These are phyloP conservation scores for Funneliformis mosseae DNA, from an alignment of 192 early-diverging fungal genomes.

Conservation along the genomic window DNA sequence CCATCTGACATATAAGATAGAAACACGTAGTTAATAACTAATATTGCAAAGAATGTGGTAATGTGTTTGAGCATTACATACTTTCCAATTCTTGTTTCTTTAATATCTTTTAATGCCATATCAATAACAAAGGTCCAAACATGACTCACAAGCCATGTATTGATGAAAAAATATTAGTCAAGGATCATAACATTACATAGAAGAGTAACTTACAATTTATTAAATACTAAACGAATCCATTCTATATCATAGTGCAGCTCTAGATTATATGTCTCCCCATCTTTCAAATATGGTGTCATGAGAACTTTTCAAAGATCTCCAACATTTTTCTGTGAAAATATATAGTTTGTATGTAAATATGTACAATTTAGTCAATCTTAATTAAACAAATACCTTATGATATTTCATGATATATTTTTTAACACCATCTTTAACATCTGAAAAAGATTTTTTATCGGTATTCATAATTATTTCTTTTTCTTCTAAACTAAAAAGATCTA, in stretches of 20 bases:
- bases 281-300: conserved; percentile 17
- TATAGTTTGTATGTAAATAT: not conserved
- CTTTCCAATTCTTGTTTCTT: conserved; percentile 14
- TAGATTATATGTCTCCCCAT: conserved; percentile 17
- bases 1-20: not conserved
- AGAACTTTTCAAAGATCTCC: not conserved
- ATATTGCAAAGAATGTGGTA: not conserved
- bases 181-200: not conserved
- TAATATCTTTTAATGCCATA: conserved; percentile 18
- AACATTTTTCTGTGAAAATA: conserved; percentile 14
- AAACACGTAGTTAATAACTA: not conserved
- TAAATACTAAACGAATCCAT: not conserved
- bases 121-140: conserved; percentile 10
- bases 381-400: conserved; percentile 30
- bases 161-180: conserved; percentile 10
- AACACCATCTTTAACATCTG: not conserved
- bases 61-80: not conserved
- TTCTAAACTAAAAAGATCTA: conserved; percentile 15
- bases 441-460: conserved; percentile 16
- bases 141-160: conserved; percentile 15
- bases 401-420: conserved; percentile 10
- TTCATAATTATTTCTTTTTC: conserved; percentile 11
- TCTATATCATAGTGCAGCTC: conserved; percentile 1
- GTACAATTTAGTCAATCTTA: not conserved
- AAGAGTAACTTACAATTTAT: conserved; percentile 27